Evolutionary conservation across 2,329 filamentous ascomycete genomes (phyloP).

Genomic region (Tolypocladium paradoxum): DNA sequence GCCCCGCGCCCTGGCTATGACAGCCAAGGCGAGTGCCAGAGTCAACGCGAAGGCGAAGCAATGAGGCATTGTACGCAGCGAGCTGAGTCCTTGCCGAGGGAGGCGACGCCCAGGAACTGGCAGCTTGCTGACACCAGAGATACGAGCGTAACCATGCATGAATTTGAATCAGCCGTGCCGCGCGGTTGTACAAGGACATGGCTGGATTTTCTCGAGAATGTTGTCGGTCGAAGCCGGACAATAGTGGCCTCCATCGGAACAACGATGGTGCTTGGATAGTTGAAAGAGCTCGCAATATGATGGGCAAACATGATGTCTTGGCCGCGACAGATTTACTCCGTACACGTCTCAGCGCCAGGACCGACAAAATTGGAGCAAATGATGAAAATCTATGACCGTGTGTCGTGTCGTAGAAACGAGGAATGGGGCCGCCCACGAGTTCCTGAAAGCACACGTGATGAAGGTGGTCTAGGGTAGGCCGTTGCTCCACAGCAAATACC

Average conservation of each 20-base stretch:
- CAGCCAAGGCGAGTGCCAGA: constrained; percentile 59
- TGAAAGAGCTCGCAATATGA: neutral
- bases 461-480: neutral
- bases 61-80: neutral
- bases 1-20: constrained; percentile 56
- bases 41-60: constrained; percentile 44
- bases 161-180: neutral
- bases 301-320: neutral
- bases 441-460: neutral
- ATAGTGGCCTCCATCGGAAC: no score
- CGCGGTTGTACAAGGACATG: neutral
- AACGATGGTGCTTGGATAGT: neutral
- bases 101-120: neutral
- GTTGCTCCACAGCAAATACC: neutral
- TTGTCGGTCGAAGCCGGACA: neutral
- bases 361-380: neutral
- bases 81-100: neutral
- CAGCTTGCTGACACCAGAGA: neutral
- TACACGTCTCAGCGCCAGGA: neutral
- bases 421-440: neutral
- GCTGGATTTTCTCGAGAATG: neutral
- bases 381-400: neutral
- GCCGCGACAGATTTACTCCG: neutral
- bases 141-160: no score
- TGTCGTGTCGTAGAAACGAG: neutral